Percentiles rank a stretch among this genome's conserved stretches.
These are phyloP conservation scores for Xylaria sp. DNA, from an alignment of 2,329 filamentous ascomycete species.

Conservation along the genomic window DNA sequence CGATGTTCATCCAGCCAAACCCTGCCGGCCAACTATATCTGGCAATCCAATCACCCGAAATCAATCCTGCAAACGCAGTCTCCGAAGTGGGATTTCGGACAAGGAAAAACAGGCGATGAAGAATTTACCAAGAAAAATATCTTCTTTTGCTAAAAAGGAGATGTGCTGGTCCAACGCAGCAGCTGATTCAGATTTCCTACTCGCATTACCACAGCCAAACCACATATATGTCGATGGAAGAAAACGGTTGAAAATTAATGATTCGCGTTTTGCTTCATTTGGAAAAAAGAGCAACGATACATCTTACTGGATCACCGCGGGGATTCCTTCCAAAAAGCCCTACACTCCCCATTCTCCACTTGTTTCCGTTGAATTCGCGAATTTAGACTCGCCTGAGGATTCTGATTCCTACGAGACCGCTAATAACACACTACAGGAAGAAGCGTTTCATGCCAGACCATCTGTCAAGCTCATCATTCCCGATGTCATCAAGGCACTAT, in stretches of 20 bases:
- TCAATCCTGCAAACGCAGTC: not conserved
- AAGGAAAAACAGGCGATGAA: not conserved
- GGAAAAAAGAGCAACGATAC: not conserved
- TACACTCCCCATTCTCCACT: conserved; percentile 26
- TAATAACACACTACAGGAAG: conserved; percentile 72
- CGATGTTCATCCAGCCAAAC: not conserved
- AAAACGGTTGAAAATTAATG: conserved; percentile 9
- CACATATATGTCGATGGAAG: conserved; percentile 31
- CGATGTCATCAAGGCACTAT: conserved; percentile 87
- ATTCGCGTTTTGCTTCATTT: conserved; percentile 18
- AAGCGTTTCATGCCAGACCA: conserved; percentile 83
- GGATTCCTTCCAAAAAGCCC: conserved; percentile 38
- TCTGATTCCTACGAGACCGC: not conserved
- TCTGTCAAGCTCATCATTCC: conserved; percentile 88
- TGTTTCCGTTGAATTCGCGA: not conserved
- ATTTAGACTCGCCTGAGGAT: not conserved
- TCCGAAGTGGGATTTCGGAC: not conserved
- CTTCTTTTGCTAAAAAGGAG: conserved; percentile 22
- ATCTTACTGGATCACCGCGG: conserved; percentile 33
- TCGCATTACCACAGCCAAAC: conserved; percentile 18
- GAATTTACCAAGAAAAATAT: not conserved
- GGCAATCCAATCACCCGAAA: not conserved
- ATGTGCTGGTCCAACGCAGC: conserved; percentile 10
- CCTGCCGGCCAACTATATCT: not conserved
- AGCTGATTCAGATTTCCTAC: conserved; percentile 25